Percentiles rank a stretch among this genome's conserved stretches.
Evolutionary conservation across 2,329 filamentous ascomycete species (phyloP).

Genomic region (Fusarium sulawesiense): DNA sequence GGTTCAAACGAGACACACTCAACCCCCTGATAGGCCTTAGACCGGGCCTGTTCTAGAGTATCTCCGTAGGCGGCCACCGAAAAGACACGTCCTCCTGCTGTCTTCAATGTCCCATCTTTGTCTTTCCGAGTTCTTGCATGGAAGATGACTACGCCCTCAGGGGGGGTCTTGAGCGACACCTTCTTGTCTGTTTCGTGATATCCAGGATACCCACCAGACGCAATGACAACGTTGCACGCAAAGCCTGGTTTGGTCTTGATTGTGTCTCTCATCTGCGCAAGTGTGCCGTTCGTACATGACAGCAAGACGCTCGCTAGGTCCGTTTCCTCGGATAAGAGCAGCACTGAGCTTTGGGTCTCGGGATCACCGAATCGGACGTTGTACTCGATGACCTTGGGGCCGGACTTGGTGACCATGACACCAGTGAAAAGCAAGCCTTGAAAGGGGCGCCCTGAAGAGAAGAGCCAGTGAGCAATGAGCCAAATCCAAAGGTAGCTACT

Average conservation of each 20-base stretch:
- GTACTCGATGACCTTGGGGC: conserved; percentile 86
- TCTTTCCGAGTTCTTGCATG: conserved; percentile 81
- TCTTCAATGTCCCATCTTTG: conserved; percentile 66
- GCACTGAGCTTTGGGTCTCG: conserved; percentile 84
- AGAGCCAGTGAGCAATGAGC: background rate
- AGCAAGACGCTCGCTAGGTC: conserved; percentile 88
- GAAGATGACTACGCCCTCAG: conserved; percentile 74
- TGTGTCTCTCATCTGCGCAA: conserved; percentile 71
- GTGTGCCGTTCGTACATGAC: conserved; percentile 77
- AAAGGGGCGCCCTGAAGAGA: conserved; percentile 57
- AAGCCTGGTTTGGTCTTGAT: conserved; percentile 73
- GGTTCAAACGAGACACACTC: conserved; percentile 78
- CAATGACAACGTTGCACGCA: conserved; percentile 85
- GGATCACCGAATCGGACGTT: conserved; percentile 92
- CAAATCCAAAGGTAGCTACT: background rate
- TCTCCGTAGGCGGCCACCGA: conserved; percentile 77
- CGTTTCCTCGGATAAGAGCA: conserved; percentile 77
- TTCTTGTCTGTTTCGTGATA: conserved; percentile 78
- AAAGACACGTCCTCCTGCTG: conserved; percentile 85
- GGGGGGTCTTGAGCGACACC: conserved; percentile 55
- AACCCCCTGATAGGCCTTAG: conserved; percentile 79
- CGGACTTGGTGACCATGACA: conserved; percentile 82
- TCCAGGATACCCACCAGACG: conserved; percentile 86
- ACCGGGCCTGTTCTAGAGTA: conserved; percentile 80
- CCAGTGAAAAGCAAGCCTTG: conserved; percentile 81